phyloP scores from a whole-genome alignment of 2,329 filamentous ascomycete species.

The Didymella segeticola region DNA sequence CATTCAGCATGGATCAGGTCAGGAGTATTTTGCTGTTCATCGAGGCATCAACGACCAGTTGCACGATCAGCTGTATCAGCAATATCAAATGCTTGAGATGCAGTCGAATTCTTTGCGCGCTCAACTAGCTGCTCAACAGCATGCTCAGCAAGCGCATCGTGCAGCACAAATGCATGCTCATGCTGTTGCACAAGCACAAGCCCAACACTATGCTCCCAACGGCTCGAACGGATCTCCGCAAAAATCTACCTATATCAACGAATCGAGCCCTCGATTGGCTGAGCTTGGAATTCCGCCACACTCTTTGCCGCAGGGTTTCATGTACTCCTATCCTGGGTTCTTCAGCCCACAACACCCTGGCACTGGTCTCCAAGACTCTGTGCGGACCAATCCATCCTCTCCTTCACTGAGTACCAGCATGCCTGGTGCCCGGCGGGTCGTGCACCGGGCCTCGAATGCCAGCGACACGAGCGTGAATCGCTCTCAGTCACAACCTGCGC shows the following conservation, averaged over 20 bases:
- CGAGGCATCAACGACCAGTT: conserved; percentile 51
- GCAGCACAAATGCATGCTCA: conserved; percentile 47
- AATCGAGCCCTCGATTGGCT: conserved; percentile 41
- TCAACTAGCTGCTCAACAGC: conserved; percentile 47
- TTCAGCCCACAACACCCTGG: conserved; percentile 50
- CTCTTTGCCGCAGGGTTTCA: conserved; percentile 49
- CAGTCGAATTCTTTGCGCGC: conserved; percentile 48
- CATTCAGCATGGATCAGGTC: conserved; percentile 41
- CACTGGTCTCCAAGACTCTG: conserved; percentile 51
- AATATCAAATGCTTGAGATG: conserved; percentile 56
- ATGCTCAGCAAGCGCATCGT: conserved; percentile 49
- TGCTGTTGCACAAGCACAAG: conserved; percentile 47
- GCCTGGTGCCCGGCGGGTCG: conserved; percentile 50
- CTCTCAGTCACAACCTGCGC: conserved; percentile 59
- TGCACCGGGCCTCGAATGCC: conserved; percentile 53
- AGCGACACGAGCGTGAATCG: conserved; percentile 53
- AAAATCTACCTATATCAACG: conserved; percentile 44
- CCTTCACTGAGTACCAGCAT: conserved; percentile 54
- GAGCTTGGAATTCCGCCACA: conserved; percentile 40
- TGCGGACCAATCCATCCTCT: conserved; percentile 57
- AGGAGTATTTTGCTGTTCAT: conserved; percentile 55
- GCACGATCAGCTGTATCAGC: conserved; percentile 58
- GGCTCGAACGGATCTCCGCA: conserved; percentile 52
- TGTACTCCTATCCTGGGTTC: conserved; percentile 56
- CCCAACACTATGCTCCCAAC: conserved; percentile 41